These are phyloP conservation scores for Fimicolochytrium jonesii DNA, from an alignment of 192 early-diverging fungal species.

Conservation along the genomic window DNA sequence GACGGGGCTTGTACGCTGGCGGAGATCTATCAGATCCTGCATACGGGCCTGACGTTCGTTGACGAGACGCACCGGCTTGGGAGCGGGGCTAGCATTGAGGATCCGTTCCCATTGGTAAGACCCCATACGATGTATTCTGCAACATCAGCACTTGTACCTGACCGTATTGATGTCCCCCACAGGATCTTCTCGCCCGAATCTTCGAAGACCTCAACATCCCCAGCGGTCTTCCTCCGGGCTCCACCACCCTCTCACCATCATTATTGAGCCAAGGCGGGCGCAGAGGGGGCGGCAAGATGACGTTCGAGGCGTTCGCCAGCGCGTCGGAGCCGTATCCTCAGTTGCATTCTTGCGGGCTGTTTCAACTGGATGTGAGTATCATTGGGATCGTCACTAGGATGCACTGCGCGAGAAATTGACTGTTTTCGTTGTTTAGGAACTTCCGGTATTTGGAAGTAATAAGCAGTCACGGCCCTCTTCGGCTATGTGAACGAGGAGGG, in stretches of 20 bases:
- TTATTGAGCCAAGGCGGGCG: neutral
- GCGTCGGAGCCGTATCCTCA: constrained; percentile 23
- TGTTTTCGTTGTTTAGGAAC: neutral
- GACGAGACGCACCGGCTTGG: constrained; percentile 41
- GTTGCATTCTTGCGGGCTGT: constrained; percentile 33
- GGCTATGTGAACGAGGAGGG: constrained; percentile 2
- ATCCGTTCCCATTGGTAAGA: constrained; percentile 45
- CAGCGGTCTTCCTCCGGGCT: too few relatives aligned
- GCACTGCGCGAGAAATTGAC: too few relatives aligned
- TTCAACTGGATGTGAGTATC: constrained; percentile 32
- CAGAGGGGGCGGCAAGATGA: constrained; percentile 13
- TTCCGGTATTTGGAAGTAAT: neutral
- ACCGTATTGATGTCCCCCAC: neutral
- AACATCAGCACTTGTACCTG: neutral
- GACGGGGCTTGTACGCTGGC: constrained; percentile 32
- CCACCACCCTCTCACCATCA: neutral
- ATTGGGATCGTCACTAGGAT: too few relatives aligned
- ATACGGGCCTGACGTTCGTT: constrained; percentile 25
- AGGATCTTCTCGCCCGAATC: constrained; percentile 29
- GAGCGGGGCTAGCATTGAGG: constrained; percentile 24
- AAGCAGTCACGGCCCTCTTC: constrained; percentile 19
- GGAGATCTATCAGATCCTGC: constrained; percentile 42
- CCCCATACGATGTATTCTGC: neutral
- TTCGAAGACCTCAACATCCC: constrained; percentile 29
- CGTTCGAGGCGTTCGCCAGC: constrained; percentile 30